Percentiles rank a stretch among this genome's conserved stretches.
Conservation (phyloP, 805 yeast genomes). For the Kluyveromyces starmeri region DNA sequence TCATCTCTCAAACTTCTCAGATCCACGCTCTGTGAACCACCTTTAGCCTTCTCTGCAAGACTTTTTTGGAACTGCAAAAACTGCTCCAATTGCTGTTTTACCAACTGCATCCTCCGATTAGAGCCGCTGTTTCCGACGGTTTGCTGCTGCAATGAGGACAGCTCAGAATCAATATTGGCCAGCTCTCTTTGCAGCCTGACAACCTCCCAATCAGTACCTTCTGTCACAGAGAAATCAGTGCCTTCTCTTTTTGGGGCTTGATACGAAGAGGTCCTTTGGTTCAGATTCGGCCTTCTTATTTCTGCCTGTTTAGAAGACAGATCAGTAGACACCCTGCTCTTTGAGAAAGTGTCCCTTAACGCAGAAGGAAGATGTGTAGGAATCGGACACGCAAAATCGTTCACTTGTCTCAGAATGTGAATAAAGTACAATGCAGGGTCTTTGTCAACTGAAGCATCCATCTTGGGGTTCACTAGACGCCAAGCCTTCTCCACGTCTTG, state of each 20-base stretch:
- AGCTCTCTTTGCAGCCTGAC: slow-evolving; percentile 74
- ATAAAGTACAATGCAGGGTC: slow-evolving; percentile 86
- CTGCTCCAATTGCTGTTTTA: slow-evolving; percentile 68
- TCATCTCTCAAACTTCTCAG: slow-evolving; percentile 50
- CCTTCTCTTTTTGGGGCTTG: slow-evolving; percentile 36
- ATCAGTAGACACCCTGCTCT: slow-evolving; percentile 70
- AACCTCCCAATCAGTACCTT: slow-evolving; percentile 90
- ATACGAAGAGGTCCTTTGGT: slow-evolving; percentile 20
- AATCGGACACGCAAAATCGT: slow-evolving; percentile 68
- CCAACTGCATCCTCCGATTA: slow-evolving; percentile 14
- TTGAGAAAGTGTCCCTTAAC: slow-evolving; percentile 82
- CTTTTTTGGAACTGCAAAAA: slow-evolving; percentile 68
- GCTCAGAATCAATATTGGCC: slow-evolving; percentile 60
- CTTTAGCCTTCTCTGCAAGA: slow-evolving; percentile 26
- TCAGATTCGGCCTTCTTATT: slow-evolving; percentile 22
- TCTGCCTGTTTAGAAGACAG: slow-evolving; percentile 47
- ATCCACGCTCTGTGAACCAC: slow-evolving; percentile 19
- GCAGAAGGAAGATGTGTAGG: slow-evolving; percentile 95
- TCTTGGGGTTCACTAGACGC: slow-evolving; percentile 90
- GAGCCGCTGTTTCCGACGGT: slow-evolving; percentile 25
- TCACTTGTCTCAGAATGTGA: slow-evolving; percentile 83
- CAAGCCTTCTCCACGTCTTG: slow-evolving; percentile 85
- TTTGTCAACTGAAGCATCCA: slow-evolving; percentile 78
- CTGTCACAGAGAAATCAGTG: slow-evolving; percentile 59
- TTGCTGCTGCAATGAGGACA: slow-evolving; percentile 46